These are phyloP conservation scores for Peterozyma toletana DNA, from an alignment of 805 yeast species.

Conservation along the genomic window DNA sequence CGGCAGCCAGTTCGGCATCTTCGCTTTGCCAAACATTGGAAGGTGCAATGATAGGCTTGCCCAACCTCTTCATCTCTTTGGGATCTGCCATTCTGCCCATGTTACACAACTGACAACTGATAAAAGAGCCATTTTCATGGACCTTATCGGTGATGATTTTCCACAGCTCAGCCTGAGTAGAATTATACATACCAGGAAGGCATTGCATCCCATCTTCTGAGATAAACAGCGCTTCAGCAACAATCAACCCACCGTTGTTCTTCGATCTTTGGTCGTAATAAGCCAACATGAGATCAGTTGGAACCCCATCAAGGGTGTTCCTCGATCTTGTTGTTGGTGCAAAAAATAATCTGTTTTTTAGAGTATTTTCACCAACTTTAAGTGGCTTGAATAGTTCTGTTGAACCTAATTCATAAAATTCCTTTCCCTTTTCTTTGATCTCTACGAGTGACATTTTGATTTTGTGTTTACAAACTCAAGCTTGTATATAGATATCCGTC, in stretches of 20 bases:
- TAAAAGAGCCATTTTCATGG: conserved; percentile 39
- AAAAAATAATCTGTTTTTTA: conserved; percentile 34
- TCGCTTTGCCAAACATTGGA: conserved; percentile 29
- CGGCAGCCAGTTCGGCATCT: conserved; percentile 25
- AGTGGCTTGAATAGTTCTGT: conserved; percentile 35
- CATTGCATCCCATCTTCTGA: conserved; percentile 28
- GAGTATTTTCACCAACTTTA: conserved; percentile 29
- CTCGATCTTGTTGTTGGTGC: conserved; percentile 50
- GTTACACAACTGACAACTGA: conserved; percentile 45
- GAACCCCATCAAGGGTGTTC: conserved; percentile 27
- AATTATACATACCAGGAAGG: conserved; percentile 44
- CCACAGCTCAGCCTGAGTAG: conserved; percentile 42
- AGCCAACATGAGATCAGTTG: conserved; percentile 36
- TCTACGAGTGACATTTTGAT: too few species aligned
- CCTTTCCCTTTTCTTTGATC: not conserved
- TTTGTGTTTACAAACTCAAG: too few species aligned
- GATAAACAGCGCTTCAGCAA: conserved; percentile 52
- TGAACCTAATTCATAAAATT: conserved; percentile 20
- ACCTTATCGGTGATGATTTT: conserved; percentile 36
- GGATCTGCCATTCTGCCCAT: conserved; percentile 35
- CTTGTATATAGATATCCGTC: too few species aligned
- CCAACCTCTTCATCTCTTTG: conserved; percentile 24
- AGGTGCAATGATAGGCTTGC: conserved; percentile 30
- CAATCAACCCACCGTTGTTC: conserved; percentile 50
- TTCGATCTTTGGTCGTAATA: conserved; percentile 51